Evolutionary conservation across 345 rosid genomes (phyloP).

Genomic region (Populus nigra): DNA sequence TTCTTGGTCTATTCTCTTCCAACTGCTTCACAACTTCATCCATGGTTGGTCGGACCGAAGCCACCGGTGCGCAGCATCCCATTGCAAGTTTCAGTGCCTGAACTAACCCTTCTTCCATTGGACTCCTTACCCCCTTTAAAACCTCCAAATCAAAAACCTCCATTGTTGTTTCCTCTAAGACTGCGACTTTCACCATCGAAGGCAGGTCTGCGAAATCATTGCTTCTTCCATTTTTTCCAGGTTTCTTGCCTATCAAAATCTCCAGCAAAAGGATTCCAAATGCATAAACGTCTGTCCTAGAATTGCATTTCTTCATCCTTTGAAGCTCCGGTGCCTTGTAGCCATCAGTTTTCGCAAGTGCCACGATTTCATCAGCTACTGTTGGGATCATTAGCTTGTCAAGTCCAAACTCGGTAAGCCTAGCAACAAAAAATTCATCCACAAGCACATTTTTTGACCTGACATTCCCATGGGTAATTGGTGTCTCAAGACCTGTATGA

Average conservation of each 20-base stretch:
- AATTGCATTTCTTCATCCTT: conserved; percentile 89
- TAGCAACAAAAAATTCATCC: conserved; percentile 79
- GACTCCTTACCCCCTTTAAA: conserved; percentile 79
- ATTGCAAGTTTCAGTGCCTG: conserved; percentile 96
- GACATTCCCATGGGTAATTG: conserved; percentile 82
- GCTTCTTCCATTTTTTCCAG: conserved; percentile 69
- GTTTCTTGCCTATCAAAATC: conserved; percentile 87
- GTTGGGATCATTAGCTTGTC: conserved; percentile 89
- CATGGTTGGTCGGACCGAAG: conserved; percentile 86
- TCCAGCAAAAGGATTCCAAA: conserved; percentile 89
- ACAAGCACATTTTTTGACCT: conserved; percentile 91
- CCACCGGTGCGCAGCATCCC: conserved; percentile 98
- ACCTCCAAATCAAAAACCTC: conserved; percentile 88
- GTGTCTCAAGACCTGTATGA: conserved; percentile 70
- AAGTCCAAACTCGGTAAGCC: conserved; percentile 87
- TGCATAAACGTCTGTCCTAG: conserved; percentile 90
- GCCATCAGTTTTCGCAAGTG: conserved; percentile 78
- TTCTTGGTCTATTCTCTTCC: conserved; percentile 95
- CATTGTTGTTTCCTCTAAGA: conserved; percentile 92
- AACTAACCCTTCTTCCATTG: conserved; percentile 95
- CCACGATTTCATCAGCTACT: conserved; percentile 88
- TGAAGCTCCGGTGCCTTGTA: conserved; percentile 97
- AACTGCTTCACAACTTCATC: conserved; percentile 95
- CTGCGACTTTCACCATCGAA: conserved; percentile 85
- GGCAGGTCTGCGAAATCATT: conserved; percentile 72